These are phyloP conservation scores for Alisma plantagoaquatica DNA, from an alignment of 106 monocot genomes.

Conservation along the genomic window DNA sequence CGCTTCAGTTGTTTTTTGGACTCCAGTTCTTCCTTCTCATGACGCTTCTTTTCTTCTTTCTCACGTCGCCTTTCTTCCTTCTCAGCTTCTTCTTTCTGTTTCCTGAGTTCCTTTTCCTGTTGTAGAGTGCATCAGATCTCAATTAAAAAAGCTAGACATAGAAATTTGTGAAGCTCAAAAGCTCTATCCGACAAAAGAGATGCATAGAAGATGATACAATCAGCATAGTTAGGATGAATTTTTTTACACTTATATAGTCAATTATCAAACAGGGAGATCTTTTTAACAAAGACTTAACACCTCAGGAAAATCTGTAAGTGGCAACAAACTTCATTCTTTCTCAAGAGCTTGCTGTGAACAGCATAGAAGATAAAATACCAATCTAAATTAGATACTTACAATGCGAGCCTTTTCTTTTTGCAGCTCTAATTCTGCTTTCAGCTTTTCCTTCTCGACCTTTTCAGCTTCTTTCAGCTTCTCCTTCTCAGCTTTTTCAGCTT, in stretches of 20 bases:
- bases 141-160: background rate
- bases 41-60: conserved; percentile 24
- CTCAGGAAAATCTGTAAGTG: background rate
- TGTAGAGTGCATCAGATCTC: background rate
- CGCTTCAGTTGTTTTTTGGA: conserved; percentile 18
- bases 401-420: conserved; percentile 47
- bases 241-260: background rate
- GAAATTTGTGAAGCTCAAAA: background rate
- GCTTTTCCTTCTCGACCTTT: conserved; percentile 55
- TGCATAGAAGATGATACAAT: background rate
- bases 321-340: background rate
- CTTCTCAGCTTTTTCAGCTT: conserved; percentile 10
- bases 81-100: conserved; percentile 39
- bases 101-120: conserved; percentile 65
- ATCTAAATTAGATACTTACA: conserved; percentile 25
- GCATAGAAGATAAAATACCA: background rate
- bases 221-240: background rate
- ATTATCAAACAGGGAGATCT: background rate
- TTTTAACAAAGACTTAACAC: background rate
- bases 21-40: conserved; percentile 34
- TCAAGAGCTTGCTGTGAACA: background rate
- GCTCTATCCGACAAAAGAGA: background rate
- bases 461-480: conserved; percentile 48
- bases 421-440: conserved; percentile 44
- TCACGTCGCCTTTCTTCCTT: conserved; percentile 28